Evolutionary conservation across 768 basidiomycete species (phyloP).

Genomic region (Mycena capillaripes): DNA sequence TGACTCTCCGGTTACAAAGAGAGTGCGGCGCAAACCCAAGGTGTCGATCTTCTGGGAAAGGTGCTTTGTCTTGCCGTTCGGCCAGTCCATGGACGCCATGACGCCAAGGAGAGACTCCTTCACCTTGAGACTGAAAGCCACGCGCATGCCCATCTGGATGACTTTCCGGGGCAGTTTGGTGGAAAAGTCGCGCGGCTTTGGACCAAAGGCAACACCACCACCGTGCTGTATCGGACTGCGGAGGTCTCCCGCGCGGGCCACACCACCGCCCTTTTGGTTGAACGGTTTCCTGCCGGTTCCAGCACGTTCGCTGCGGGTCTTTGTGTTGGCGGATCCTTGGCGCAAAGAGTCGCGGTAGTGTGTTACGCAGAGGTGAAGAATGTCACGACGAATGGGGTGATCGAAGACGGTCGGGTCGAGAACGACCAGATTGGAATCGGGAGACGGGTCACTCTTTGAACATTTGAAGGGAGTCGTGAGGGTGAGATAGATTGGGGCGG

Average conservation of each 20-base stretch:
- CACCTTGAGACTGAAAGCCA: constrained; percentile 89
- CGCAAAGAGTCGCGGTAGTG: constrained; percentile 90
- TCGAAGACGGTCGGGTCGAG: constrained; percentile 89
- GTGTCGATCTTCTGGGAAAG: constrained; percentile 73
- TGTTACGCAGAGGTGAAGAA: constrained; percentile 92
- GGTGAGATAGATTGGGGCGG: constrained; percentile 69
- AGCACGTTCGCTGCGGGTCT: constrained; percentile 90
- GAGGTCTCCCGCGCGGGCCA: constrained; percentile 90
- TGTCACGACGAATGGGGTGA: constrained; percentile 90
- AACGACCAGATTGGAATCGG: constrained; percentile 65
- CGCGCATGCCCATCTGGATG: constrained; percentile 91
- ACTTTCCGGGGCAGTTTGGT: constrained; percentile 95
- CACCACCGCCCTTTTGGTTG: constrained; percentile 92
- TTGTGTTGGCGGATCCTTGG: constrained; percentile 93
- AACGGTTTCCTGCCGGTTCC: constrained; percentile 93
- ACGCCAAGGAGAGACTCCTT: constrained; percentile 81
- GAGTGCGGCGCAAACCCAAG: constrained; percentile 78
- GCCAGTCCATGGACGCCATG: constrained; percentile 81
- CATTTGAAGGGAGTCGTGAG: constrained; percentile 71
- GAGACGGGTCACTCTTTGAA: constrained; percentile 53
- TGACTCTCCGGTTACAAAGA: constrained; percentile 81
- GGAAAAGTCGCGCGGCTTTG: constrained; percentile 92
- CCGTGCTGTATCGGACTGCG: constrained; percentile 91
- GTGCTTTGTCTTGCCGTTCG: constrained; percentile 77
- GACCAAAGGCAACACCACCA: constrained; percentile 94